Evolutionary conservation across 2,329 filamentous ascomycete genomes (phyloP), one percentile per base, ranked within the genome.

Genomic region (Paecilomyces dactylethromorphus): DNA sequence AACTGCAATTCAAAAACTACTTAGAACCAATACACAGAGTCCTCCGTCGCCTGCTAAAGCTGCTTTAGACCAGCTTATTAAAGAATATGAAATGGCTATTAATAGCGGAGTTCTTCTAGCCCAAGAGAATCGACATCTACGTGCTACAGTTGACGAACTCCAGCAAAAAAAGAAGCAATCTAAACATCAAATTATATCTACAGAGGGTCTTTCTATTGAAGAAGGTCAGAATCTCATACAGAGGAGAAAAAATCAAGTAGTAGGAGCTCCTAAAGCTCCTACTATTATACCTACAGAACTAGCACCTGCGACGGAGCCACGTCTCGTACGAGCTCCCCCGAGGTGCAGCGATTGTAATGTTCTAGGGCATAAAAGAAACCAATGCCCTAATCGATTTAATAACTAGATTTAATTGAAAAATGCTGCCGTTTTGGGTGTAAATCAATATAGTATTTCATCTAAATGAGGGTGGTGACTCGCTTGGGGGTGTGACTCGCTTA

Each of bases 61-160:
- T n/a, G 45, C 45, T 18, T 3, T 50, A 50, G 45, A 53, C 21
- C 55, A 63, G 52, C 53, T 63, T 57, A 56, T 65, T 35, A 64
- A 64, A 57, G 61, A 59, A 18, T 59, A 45, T 60, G 49, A 63
- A 52, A 58, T 61, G 29, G 59, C 58, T 32, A 61, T 63, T 51
- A 56, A 62, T 53, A 55, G 35, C 21, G 56, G 53, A 22, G 53
- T 62, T 39, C 39, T 64, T 56, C 50, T 64, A 29, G 56, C 58
- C 26, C 13, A 59, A 32, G 59, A 63, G 26, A 52, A 56, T 21
- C 24, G 35, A 24, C 22, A 64, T 22, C 51, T 63, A 57, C 50
- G 39, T 18, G 13, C 32, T 26, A 53, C 11, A 51, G 45, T 24
- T 39, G 35, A 58, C 54, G 53, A 12, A 53, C 31, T 21, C 21